Evolutionary conservation across 2,329 filamentous ascomycete genomes (phyloP), one percentile per base, ranked within the genome.

Genomic region (Alternaria sp.): DNA sequence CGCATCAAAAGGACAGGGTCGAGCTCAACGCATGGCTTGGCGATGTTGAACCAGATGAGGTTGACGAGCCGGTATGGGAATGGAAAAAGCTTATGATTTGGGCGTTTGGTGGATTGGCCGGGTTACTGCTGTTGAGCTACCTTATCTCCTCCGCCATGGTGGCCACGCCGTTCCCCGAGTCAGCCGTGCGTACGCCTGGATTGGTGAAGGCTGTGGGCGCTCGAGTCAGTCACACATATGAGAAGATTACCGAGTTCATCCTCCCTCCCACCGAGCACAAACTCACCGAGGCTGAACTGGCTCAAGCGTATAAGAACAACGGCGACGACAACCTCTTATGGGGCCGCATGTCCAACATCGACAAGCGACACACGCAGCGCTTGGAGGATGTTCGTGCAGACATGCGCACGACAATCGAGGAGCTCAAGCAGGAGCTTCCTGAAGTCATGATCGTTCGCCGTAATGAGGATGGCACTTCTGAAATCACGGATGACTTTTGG

Each of bases 401-500:
- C 6, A 62, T 75, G 45, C 49, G 66, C 40, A 51, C 51, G 11
- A 62, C 70, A 11, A 62, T 76, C 23, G 44, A 69, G 9, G 58
- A 61, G 5, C 59, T 78, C 4, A 65, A 66, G 10, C 36, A 71
- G 5, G 47, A 75, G 5, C 77, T 92, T 4, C 90, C 90, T 0
- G 82, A 85, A 12, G 69, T 85, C 10, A 80, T 92, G 5, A 85
- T 86, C 62, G 84, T 91, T 67, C 82, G 85, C 13, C 82, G 83
- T 8, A 81, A 85, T 60, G 77, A 81, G 32, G 77, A 86, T 28
- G 89, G 89, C 13, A 83, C 85, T 10, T 77, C 82, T 0, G 79
- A 86, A 21, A 85, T 92, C 15, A 80, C 86, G 0, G 82, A 87
- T 23, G 84, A 88, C 3, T 91, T 93, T 63, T 93, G 88, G 86